Evolutionary conservation across 23 red algal genomes (phyloP), one percentile per base, ranked within the genome.

Genomic region (Pyropia haitanensis): DNA sequence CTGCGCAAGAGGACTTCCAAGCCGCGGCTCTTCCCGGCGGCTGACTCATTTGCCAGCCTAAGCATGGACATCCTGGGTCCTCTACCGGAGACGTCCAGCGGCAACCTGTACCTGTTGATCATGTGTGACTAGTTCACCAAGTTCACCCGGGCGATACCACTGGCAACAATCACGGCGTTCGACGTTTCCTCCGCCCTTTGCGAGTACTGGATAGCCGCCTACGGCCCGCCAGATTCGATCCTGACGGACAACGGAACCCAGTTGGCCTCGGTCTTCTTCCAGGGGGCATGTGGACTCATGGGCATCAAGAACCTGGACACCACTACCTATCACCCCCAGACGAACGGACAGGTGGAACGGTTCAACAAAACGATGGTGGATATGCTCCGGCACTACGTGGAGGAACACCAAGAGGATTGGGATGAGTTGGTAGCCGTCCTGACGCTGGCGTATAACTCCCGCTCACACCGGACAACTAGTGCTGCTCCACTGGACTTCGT

Each of bases 321-420:
- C 19, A 66, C 63, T n/a, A 44, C 63, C 20, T 66, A 66, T 33
- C 63, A 30, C 63, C 19, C 19, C 7, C 21, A 28, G 63, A n/a
- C 63, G 63, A 66, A 66, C 18, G 63, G 7, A 33, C 64, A 68
- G 25, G 20, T 48, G 18, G 64, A 68, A 49, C 64, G 64, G 33
- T 68, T 68, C 25, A 68, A 68, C 15, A 5, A 2, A 3, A 68
- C 64, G 1, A 30, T 68, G 1, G 16, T 68, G 7, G 18, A 68
- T 25, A 34, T 34, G 13, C 64, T 68, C 29, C 18, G 2, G n/a
- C 30, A 49, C 33, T 68, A 68, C 27, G 64, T 68, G 14, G 64
- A 1, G 5, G 27, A 68, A 18, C 26, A 68, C 25, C 29, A 46
- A 18, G 14, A 48, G 5, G 30, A 2, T 48, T 68, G 64, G 64